Conservation (phyloP, 2,329 filamentous ascomycete genomes). For the Grosmannia penicillata region DNA sequence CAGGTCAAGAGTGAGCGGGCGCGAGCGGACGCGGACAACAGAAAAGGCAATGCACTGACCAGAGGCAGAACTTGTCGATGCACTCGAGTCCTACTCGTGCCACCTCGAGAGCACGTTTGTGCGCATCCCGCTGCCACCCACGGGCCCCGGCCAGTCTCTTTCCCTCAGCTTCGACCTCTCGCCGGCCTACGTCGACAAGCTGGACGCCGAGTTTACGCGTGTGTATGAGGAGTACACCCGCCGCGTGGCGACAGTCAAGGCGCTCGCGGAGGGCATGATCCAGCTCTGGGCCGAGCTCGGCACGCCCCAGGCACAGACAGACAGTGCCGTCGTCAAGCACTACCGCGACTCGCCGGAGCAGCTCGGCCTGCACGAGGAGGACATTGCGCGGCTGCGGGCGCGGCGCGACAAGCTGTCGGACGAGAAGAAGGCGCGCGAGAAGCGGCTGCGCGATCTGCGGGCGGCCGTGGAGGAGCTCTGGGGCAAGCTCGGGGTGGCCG, state of each 20-base stretch:
- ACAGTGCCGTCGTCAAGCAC: conserved; percentile 71
- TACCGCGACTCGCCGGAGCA: conserved; percentile 88
- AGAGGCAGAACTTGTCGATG: conserved; percentile 77
- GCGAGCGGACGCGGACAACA: neutral
- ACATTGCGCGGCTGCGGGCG: conserved; percentile 54
- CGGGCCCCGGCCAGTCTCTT: conserved; percentile 58
- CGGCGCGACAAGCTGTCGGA: conserved; percentile 73
- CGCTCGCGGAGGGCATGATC: conserved; percentile 71
- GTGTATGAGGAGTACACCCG: conserved; percentile 94
- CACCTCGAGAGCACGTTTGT: conserved; percentile 87
- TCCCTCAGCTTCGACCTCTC: conserved; percentile 87
- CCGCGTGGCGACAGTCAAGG: conserved; percentile 61
- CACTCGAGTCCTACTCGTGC: conserved; percentile 88
- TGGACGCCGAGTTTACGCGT: conserved; percentile 83
- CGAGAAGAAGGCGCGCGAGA: conserved; percentile 78
- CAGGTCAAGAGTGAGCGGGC: conserved; percentile 73
- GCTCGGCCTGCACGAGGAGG: conserved; percentile 79
- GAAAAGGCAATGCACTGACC: neutral
- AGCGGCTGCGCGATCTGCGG: conserved; percentile 59
- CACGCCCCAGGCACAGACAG: conserved; percentile 84
- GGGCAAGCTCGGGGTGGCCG: conserved; percentile 74
- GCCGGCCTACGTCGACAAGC: conserved; percentile 66
- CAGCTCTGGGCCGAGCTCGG: conserved; percentile 92
- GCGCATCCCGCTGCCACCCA: conserved; percentile 71
- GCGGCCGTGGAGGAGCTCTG: conserved; percentile 71